These are phyloP conservation scores for Tricholoma sp. DNA, from an alignment of 768 basidiomycete genomes.

Conservation along the genomic window DNA sequence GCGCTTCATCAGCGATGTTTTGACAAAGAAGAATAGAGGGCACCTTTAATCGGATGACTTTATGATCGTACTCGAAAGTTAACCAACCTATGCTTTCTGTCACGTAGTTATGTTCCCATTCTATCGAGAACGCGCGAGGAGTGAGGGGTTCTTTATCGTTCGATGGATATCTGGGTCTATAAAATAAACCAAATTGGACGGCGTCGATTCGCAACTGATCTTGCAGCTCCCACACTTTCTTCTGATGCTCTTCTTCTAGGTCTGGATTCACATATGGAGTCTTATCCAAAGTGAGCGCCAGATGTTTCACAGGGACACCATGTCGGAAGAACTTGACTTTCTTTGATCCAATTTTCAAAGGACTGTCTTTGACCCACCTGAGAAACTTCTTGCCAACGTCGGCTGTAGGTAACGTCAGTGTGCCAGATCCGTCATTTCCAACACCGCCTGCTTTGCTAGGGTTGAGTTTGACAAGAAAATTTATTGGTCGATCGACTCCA, in stretches of 20 bases:
- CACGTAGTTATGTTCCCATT: conserved; percentile 57
- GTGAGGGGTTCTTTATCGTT: conserved; percentile 22
- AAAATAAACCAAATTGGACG: conserved; percentile 66
- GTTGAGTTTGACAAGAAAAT: conserved; percentile 59
- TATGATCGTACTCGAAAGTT: conserved; percentile 64
- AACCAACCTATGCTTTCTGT: conserved; percentile 46
- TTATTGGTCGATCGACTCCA: conserved; percentile 34
- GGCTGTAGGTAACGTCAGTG: conserved; percentile 32
- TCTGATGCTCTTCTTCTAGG: conserved; percentile 43
- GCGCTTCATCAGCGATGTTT: not conserved
- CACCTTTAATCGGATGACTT: conserved; percentile 60
- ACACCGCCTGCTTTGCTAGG: conserved; percentile 41
- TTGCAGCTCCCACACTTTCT: conserved; percentile 38
- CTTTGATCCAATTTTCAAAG: conserved; percentile 36
- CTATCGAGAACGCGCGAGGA: conserved; percentile 59
- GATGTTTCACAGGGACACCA: conserved; percentile 7
- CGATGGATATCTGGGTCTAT: conserved; percentile 30
- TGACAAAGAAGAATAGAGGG: conserved; percentile 10
- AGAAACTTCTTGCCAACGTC: conserved; percentile 43
- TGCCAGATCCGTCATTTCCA: conserved; percentile 51
- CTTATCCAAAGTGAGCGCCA: conserved; percentile 39
- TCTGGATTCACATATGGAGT: conserved; percentile 53
- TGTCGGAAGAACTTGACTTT: conserved; percentile 33
- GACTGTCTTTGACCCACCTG: conserved; percentile 33
- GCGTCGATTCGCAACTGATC: conserved; percentile 49